Percentiles rank a stretch among this genome's conserved stretches.
Evolutionary conservation across 371 early-diverging fungal species (phyloP).

Genomic region (Zychaea mexicana): DNA sequence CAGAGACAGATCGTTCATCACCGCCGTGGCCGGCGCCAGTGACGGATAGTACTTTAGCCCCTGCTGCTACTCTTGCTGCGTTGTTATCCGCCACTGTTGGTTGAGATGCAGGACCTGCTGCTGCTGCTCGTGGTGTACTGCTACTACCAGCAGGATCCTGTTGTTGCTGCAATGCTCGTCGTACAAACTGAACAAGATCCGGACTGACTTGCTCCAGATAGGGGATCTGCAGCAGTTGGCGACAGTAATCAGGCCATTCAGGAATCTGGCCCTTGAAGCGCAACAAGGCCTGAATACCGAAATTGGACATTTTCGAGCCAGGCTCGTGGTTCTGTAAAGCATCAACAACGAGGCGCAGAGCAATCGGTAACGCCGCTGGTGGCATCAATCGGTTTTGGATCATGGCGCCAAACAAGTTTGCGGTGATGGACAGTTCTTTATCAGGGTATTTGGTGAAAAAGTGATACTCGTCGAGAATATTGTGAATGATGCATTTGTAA

Average conservation of each 20-base stretch:
- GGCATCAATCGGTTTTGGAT: constrained; percentile 86
- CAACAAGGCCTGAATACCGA: constrained; percentile 85
- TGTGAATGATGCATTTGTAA: constrained; percentile 83
- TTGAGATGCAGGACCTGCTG: constrained; percentile 1
- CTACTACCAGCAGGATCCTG: too few species aligned
- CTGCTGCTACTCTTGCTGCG: constrained; percentile 18
- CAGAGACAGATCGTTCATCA: not conserved
- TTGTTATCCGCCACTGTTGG: not conserved
- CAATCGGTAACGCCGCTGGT: constrained; percentile 72
- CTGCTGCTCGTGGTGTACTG: not conserved
- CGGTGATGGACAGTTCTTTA: constrained; percentile 87
- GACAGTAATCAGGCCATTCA: constrained; percentile 92
- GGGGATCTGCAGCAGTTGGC: constrained; percentile 77
- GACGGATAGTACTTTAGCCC: constrained; percentile 6
- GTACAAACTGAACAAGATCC: constrained; percentile 66
- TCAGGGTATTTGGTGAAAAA: constrained; percentile 95
- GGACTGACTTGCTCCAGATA: constrained; percentile 78
- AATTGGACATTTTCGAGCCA: constrained; percentile 84
- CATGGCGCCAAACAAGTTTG: constrained; percentile 85
- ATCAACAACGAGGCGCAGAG: constrained; percentile 84
- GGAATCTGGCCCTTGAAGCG: constrained; percentile 83
- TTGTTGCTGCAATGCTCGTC: constrained; percentile 2
- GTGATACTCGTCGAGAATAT: constrained; percentile 91
- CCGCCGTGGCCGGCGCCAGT: not conserved
- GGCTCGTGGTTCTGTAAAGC: constrained; percentile 76